A percentile compares a stretch with the other conserved stretches of the same genome.
Evolutionary conservation across 192 early-diverging fungal genomes (phyloP).

Genomic region (Gigaspora rosea): DNA sequence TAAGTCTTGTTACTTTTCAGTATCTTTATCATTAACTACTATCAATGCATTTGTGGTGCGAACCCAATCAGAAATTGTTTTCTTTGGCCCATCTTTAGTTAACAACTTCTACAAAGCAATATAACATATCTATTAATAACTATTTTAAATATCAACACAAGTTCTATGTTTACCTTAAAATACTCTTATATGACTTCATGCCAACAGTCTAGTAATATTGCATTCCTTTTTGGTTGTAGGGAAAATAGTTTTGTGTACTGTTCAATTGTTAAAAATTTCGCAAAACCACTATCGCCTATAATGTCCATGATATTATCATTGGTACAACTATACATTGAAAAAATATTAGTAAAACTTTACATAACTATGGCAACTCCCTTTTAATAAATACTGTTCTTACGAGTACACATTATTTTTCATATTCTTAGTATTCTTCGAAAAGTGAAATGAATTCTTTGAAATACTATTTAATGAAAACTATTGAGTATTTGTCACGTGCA

Average conservation of each 20-base stretch:
- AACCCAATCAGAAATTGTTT: slow-evolving; percentile 7
- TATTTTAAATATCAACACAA: too few relatives aligned
- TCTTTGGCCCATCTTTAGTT: background rate
- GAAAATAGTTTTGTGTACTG: slow-evolving; percentile 9
- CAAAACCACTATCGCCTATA: background rate
- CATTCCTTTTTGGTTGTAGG: slow-evolving; percentile 1
- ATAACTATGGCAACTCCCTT: background rate
- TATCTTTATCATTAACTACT: background rate
- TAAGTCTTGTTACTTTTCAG: background rate
- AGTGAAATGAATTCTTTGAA: slow-evolving; percentile 16
- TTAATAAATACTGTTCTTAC: background rate
- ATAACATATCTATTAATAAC: too few relatives aligned
- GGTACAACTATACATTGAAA: slow-evolving; percentile 21
- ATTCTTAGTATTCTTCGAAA: slow-evolving; percentile 16
- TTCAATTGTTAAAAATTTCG: slow-evolving; percentile 14
- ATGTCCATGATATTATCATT: slow-evolving; percentile 27
- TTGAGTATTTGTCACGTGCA: slow-evolving; percentile 20
- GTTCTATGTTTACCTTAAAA: slow-evolving; percentile 10
- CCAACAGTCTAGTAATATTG: background rate
- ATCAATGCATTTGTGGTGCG: background rate
- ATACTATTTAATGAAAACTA: slow-evolving; percentile 19
- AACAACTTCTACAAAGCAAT: too few relatives aligned
- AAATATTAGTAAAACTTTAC: slow-evolving; percentile 18
- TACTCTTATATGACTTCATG: background rate
- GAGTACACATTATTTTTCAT: background rate